Percentiles rank a stretch among this genome's conserved stretches.
Evolutionary conservation across 176 grass and related monocot genomes (phyloP).

Genomic region (Melocanna baccifera): DNA sequence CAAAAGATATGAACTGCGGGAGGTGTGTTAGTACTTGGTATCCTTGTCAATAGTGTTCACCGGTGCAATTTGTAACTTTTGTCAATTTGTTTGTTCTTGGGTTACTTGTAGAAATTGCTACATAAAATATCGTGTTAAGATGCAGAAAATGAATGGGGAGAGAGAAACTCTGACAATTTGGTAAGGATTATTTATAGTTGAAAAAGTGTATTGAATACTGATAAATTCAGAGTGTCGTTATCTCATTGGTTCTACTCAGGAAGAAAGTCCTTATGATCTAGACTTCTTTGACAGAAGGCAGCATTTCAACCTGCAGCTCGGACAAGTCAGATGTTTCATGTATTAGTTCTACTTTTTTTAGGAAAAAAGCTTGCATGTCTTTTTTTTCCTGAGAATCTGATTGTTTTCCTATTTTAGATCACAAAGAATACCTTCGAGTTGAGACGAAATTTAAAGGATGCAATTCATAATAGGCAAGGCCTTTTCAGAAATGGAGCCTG

Average conservation of each 20-base stretch:
- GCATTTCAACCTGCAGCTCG: no score
- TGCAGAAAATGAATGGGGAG: background rate
- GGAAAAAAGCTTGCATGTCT: background rate
- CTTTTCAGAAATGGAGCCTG: slow-evolving; percentile 23
- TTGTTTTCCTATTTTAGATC: slow-evolving; percentile 4
- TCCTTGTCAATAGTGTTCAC: background rate
- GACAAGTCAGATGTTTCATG: no score
- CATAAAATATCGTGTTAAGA: background rate
- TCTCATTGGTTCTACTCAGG: background rate
- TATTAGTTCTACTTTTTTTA: background rate
- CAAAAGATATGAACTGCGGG: slow-evolving; percentile 33
- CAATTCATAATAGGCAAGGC: slow-evolving; percentile 43
- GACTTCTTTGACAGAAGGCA: no score
- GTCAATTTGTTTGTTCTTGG: background rate
- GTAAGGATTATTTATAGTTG: no score
- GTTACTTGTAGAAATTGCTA: slow-evolving; percentile 1
- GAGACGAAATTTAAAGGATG: slow-evolving; percentile 25
- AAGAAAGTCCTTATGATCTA: no score
- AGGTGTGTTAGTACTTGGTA: slow-evolving; percentile 1
- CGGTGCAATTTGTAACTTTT: background rate
- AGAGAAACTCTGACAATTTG: no score
- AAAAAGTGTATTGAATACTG: no score
- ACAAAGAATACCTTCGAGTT: slow-evolving; percentile 46
- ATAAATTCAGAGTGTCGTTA: no score
- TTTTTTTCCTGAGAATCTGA: background rate